phyloP scores from a whole-genome alignment of 192 early-diverging fungal genomes.

The Entophlyctis luteolus region DNA sequence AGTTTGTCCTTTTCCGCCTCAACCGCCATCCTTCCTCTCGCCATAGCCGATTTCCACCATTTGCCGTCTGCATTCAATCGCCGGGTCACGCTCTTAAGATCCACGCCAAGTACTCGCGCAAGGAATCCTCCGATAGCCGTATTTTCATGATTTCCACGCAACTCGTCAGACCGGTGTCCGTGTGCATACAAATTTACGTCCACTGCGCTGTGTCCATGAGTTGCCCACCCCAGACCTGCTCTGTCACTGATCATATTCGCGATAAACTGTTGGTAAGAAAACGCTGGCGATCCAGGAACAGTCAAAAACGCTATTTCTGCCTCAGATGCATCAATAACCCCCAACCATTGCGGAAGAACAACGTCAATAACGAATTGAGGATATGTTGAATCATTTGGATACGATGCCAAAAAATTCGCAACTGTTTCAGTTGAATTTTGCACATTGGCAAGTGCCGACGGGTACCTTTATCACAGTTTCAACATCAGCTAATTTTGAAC shows the following conservation, averaged over 20 bases:
- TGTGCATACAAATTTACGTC: conserved; percentile 94
- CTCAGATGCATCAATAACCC: conserved; percentile 61
- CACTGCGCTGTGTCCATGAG: conserved; percentile 89
- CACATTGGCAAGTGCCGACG: conserved; percentile 66
- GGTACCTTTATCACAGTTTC: conserved; percentile 62
- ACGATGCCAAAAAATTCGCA: conserved; percentile 12
- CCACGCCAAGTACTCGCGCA: conserved; percentile 52
- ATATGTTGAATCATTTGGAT: not conserved
- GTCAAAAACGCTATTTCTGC: conserved; percentile 41
- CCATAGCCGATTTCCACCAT: conserved; percentile 10
- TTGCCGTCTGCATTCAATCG: conserved; percentile 31
- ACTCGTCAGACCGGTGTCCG: conserved; percentile 53
- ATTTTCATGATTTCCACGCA: conserved; percentile 84
- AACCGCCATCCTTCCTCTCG: not conserved
- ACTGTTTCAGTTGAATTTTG: conserved; percentile 61
- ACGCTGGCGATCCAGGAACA: conserved; percentile 29
- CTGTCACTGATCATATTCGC: conserved; percentile 40
- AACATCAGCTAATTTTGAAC: too few relatives aligned
- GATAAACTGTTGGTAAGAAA: conserved; percentile 44
- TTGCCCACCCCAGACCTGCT: conserved; percentile 62
- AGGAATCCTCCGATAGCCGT: conserved; percentile 80
- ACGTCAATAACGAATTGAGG: conserved; percentile 45
- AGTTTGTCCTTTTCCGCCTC: not conserved
- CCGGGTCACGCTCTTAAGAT: conserved; percentile 58
- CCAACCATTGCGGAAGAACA: conserved; percentile 65